Percentiles rank a stretch among this genome's conserved stretches.
phyloP scores from a whole-genome alignment of 306 rosid genomes.

The Corylus americana region DNA sequence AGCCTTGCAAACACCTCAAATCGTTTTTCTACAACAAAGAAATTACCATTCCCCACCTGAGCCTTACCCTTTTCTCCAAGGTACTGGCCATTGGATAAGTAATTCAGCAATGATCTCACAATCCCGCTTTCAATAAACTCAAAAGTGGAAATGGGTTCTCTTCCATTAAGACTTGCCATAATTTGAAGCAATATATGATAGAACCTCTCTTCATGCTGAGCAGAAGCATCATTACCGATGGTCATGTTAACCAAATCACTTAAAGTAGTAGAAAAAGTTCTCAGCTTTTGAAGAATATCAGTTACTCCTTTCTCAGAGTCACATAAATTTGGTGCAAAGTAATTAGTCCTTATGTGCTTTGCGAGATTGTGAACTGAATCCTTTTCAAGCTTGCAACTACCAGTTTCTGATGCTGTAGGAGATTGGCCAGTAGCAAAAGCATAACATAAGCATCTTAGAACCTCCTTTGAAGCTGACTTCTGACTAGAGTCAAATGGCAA shows the following conservation, averaged over 20 bases:
- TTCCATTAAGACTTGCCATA: conserved; percentile 68
- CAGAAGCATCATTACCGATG: conserved; percentile 37
- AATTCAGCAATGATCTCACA: conserved; percentile 69
- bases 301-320: conserved; percentile 69
- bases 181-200: conserved; percentile 56
- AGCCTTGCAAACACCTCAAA: conserved; percentile 77
- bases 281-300: conserved; percentile 81
- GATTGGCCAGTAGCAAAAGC: conserved; percentile 63
- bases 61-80: conserved; percentile 39
- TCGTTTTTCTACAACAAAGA: conserved; percentile 60
- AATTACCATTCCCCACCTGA: conserved; percentile 34
- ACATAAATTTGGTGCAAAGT: conserved; percentile 65
- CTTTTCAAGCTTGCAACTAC: conserved; percentile 77
- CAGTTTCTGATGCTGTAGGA: conserved; percentile 47
- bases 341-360: conserved; percentile 54
- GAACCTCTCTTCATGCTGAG: conserved; percentile 55
- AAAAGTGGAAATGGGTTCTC: conserved; percentile 91
- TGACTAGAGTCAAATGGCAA: conserved; percentile 53
- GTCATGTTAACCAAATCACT: conserved; percentile 50
- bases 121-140: conserved; percentile 95
- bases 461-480: conserved; percentile 59
- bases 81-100: conserved; percentile 65
- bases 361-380: conserved; percentile 81
- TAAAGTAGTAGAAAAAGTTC: conserved; percentile 48
- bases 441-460: conserved; percentile 71